These are phyloP conservation scores for Corynespora cassiicola DNA, from an alignment of 2,329 filamentous ascomycete genomes.

Conservation along the genomic window DNA sequence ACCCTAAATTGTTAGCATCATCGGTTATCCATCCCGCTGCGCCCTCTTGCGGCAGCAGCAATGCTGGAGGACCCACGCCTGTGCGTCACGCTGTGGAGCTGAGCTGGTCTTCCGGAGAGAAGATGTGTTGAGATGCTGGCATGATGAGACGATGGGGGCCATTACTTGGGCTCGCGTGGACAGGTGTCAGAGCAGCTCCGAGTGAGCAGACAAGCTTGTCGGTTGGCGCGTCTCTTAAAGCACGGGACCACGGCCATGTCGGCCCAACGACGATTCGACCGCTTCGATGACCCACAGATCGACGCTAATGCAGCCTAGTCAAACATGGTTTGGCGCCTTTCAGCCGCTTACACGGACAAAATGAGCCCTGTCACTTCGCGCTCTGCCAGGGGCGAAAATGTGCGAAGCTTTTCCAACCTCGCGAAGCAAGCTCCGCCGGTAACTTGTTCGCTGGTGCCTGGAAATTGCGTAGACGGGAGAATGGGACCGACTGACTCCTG, in stretches of 20 bases:
- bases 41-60: too few species aligned
- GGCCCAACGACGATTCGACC: constrained; percentile 6
- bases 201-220: constrained; percentile 1
- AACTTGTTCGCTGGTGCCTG: too few species aligned
- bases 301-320: constrained; percentile 25
- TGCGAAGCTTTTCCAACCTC: too few species aligned
- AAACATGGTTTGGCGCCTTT: constrained; percentile 15
- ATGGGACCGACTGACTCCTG: too few species aligned
- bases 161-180: constrained; percentile 9
- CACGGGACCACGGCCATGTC: constrained; percentile 1
- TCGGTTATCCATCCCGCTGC: too few species aligned
- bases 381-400: neutral
- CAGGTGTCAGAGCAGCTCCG: neutral
- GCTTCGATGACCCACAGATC: constrained; percentile 7
- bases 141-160: constrained; percentile 9
- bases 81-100: neutral
- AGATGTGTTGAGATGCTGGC: constrained; percentile 3
- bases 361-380: neutral
- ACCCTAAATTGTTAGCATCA: too few species aligned
- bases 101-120: neutral
- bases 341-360: too few species aligned
- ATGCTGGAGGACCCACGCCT: too few species aligned
- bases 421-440: too few species aligned
- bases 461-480: too few species aligned
- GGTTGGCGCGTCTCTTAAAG: constrained; percentile 8